Base-by-base conservation (phyloP, 371 early-diverging fungal species). In the Coemansia sp. region DNA sequence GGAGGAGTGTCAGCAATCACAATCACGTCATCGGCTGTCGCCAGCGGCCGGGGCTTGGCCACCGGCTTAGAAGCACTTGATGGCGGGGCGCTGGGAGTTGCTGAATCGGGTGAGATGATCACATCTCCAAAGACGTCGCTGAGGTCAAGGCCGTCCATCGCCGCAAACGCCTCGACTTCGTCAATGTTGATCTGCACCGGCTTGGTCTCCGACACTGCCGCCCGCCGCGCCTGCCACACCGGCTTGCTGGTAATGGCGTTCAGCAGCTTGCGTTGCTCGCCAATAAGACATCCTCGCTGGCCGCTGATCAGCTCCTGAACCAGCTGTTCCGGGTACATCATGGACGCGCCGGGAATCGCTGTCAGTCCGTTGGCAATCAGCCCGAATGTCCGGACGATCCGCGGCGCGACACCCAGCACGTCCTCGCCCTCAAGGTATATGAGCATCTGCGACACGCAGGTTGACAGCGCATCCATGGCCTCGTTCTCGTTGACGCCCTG, bases 111-210 rank as follows among this genome's bases (percentile, higher is more conserved):
- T 5, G 33, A 14, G 20, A 62, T 20, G 10, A 48, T 12, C 12
- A 48, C 63, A n/a, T 52, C 65, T 12, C 41, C 61, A 14, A 68
- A 35, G 7, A 72, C 52, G 14, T 64, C 72, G 61, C 54, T 61
- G 2, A 72, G 38, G 12, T 72, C 72, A 6, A 56, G 39, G 26
- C 40, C 49, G 38, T 68, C 60, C 30, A 61, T 49, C 10, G 47
- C 60, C 10, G 68, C 60, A 45, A 72, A 61, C 5, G 43, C 60
- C 36, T 72, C 66, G 26, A 64, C 59, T 38, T 64, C 68, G 50
- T 72, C 69, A 35, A 72, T 60, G 51, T 60, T 68, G 43, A 72
- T 72, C 57, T 64, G 68, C 5, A 72, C 65, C 8, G 72, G 68
- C 40, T 49, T 59, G 16, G 58, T 43, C 57, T 55, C 61, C 1